phyloP scores from a whole-genome alignment of 2,329 filamentous ascomycete genomes.

The Xylariaceae sp. region DNA sequence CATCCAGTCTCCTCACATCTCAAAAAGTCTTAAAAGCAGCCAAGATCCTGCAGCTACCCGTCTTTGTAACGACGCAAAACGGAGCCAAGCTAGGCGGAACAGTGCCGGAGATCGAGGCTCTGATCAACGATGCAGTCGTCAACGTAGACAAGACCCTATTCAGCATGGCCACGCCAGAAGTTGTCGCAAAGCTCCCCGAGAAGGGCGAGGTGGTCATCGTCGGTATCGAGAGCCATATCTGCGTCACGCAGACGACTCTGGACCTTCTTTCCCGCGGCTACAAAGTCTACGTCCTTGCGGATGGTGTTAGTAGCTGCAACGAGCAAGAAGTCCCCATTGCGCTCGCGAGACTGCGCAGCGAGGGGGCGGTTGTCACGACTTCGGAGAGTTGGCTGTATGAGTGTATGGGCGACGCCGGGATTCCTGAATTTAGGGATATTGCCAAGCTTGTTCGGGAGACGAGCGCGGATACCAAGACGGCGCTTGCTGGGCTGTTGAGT shows the following conservation, averaged over 20 bases:
- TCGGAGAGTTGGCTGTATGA: conserved; percentile 92
- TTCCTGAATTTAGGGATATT: conserved; percentile 68
- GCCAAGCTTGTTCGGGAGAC: conserved; percentile 76
- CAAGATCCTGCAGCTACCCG: conserved; percentile 66
- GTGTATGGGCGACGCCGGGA: conserved; percentile 75
- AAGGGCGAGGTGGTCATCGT: conserved; percentile 68
- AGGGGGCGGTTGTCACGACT: conserved; percentile 75
- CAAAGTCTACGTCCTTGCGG: conserved; percentile 79
- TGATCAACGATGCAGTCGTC: conserved; percentile 48
- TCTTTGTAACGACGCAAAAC: conserved; percentile 85
- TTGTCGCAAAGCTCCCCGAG: conserved; percentile 42
- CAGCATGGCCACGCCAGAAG: conserved; percentile 75
- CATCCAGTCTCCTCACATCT: conserved; percentile 57
- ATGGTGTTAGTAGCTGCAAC: conserved; percentile 88
- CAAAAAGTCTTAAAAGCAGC: conserved; percentile 66
- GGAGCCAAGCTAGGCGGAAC: conserved; percentile 73
- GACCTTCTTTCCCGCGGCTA: conserved; percentile 70
- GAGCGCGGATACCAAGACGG: conserved; percentile 64
- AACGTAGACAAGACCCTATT: conserved; percentile 84
- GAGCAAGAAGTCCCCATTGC: conserved; percentile 75
- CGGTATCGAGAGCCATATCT: conserved; percentile 92
- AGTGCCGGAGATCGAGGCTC: conserved; percentile 63
- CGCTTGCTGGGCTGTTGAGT: conserved; percentile 62
- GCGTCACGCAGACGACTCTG: conserved; percentile 85
- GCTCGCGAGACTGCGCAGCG: conserved; percentile 68